Evolutionary conservation across 345 rosid species (phyloP).

Genomic region (Rhodamnia rubescens): DNA sequence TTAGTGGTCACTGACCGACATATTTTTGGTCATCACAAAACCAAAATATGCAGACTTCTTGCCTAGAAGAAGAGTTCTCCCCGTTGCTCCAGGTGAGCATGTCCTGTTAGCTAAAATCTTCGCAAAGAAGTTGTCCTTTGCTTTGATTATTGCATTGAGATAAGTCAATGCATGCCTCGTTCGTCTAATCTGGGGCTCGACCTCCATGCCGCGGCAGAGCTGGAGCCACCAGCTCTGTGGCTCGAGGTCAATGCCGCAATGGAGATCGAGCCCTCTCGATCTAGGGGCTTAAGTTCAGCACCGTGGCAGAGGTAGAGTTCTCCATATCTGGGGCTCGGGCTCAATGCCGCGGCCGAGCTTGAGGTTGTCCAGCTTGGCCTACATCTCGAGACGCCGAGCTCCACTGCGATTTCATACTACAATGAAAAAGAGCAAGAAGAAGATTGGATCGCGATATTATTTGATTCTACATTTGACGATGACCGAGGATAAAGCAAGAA

Average conservation of each 20-base stretch:
- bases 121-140: neutral
- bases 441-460: neutral
- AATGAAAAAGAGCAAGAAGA: neutral
- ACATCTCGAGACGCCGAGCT: fast-evolving
- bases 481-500: neutral
- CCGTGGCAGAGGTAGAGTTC: neutral
- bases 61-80: too few relatives aligned
- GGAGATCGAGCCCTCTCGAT: neutral
- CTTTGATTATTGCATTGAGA: neutral
- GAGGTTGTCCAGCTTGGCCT: neutral
- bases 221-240: neutral
- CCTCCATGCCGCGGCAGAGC: neutral
- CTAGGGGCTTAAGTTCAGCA: neutral
- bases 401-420: too few relatives aligned
- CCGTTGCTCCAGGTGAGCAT: too few relatives aligned
- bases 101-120: too few relatives aligned
- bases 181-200: neutral
- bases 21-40: neutral
- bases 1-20: neutral
- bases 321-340: neutral
- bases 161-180: neutral
- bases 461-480: neutral
- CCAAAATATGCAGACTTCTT: neutral
- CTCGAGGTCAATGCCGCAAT: neutral
- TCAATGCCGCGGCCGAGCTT: neutral